Conservation (phyloP, 75 land plant species). For the Ceratopteris richardii region DNA sequence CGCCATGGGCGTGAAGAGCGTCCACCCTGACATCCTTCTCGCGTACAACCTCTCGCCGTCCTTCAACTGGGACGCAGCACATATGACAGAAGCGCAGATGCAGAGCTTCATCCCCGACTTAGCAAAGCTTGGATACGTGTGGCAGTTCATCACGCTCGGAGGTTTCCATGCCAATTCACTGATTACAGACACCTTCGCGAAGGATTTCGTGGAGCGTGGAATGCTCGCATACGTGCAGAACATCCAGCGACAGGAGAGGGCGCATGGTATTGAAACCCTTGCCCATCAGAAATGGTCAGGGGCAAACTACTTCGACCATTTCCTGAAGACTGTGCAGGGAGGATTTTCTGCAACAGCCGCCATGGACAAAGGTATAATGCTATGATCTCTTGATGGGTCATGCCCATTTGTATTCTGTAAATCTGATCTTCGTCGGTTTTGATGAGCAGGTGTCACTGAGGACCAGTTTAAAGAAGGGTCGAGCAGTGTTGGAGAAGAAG, state of each 20-base stretch:
- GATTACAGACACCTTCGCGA: conserved; percentile 66
- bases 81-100: conserved; percentile 71
- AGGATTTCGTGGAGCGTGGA: conserved; percentile 65
- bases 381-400: no score
- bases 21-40: conserved; percentile 62
- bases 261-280: conserved; percentile 68
- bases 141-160: conserved; percentile 93
- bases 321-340: conserved; percentile 71
- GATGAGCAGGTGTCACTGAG: conserved; percentile 70
- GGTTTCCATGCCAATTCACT: conserved; percentile 86
- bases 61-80: conserved; percentile 96
- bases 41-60: conserved; percentile 78
- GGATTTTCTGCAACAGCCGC: conserved; percentile 86
- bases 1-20: conserved; percentile 51
- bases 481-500: conserved; percentile 6
- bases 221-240: conserved; percentile 91
- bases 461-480: conserved; percentile 70
- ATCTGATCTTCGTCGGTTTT: no score
- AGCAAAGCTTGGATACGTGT: conserved; percentile 66
- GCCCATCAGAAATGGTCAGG: conserved; percentile 96
- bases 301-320: conserved; percentile 66
- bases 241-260: conserved; percentile 79
- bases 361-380: conserved; percentile 44
- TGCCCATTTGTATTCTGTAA: no score
- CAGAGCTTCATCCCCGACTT: conserved; percentile 67